These are phyloP conservation scores for Centaurea solstitialis DNA, from an alignment of 129 eudicot species.

Conservation along the genomic window DNA sequence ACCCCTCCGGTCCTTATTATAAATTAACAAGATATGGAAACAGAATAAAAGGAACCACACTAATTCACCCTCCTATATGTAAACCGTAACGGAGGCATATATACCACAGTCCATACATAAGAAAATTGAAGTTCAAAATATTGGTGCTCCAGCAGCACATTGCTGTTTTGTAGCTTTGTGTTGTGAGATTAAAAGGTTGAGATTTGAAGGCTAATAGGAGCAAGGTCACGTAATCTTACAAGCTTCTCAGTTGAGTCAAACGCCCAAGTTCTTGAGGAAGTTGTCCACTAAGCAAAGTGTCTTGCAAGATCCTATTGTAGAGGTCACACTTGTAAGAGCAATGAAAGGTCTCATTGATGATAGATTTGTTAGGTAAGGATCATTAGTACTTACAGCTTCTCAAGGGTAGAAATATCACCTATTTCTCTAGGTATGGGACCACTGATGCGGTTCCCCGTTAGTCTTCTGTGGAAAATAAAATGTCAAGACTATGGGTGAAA, in stretches of 20 bases:
- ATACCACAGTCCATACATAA: neutral
- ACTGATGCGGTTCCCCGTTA: slow-evolving; percentile 65
- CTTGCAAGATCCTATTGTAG: slow-evolving; percentile 50
- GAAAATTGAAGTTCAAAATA: neutral
- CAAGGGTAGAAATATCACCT: slow-evolving; percentile 69
- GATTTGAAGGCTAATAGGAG: neutral
- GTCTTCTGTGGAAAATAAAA: slow-evolving; percentile 47
- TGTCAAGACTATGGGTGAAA: neutral
- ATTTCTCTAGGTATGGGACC: slow-evolving; percentile 77
- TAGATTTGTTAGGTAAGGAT: neutral
- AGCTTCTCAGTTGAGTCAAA: slow-evolving; percentile 54
- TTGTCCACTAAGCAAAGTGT: slow-evolving; percentile 60
- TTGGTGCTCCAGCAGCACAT: neutral
- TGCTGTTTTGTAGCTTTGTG: neutral
- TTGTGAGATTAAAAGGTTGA: neutral
- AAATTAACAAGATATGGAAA: too few relatives aligned
- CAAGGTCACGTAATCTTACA: slow-evolving; percentile 48
- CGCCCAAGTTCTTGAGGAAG: slow-evolving; percentile 53
- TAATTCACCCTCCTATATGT: too few relatives aligned
- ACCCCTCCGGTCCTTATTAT: neutral
- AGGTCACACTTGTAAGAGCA: slow-evolving; percentile 1
- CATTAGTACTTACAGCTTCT: slow-evolving; percentile 69
- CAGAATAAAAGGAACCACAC: neutral
- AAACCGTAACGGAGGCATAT: too few relatives aligned
- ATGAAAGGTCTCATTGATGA: neutral